Evolutionary conservation across 768 basidiomycete species (phyloP).

Genomic region (Saitozyma sp.): DNA sequence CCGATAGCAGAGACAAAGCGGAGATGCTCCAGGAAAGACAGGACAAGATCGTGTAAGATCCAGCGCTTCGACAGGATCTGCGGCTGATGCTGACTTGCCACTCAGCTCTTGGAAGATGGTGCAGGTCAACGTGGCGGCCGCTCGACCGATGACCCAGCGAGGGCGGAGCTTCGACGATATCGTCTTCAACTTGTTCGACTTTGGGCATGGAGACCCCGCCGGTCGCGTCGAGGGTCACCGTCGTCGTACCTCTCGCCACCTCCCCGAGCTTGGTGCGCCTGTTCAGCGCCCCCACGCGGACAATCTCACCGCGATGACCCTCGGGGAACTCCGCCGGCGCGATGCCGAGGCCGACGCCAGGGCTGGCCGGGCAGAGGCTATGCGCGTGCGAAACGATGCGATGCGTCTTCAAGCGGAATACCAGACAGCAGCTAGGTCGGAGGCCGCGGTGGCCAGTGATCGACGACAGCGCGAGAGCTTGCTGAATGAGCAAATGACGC

Average conservation of each 20-base stretch:
- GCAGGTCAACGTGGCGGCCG: slow-evolving; percentile 14
- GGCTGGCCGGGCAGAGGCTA: slow-evolving; percentile 16
- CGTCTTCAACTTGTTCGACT: slow-evolving; percentile 27
- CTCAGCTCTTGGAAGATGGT: slow-evolving; percentile 34
- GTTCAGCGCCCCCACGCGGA: slow-evolving; percentile 2
- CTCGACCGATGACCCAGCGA: slow-evolving; percentile 6
- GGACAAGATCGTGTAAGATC: slow-evolving; percentile 35
- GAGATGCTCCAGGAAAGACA: slow-evolving; percentile 30
- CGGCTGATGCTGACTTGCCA: neutral
- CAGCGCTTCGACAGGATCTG: neutral
- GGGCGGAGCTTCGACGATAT: slow-evolving; percentile 26
- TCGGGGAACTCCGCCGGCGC: slow-evolving; percentile 17
- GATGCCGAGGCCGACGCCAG: slow-evolving; percentile 25
- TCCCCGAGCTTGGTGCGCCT: slow-evolving; percentile 31
- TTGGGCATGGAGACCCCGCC: slow-evolving; percentile 9
- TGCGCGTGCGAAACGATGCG: slow-evolving; percentile 13
- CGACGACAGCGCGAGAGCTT: too few species aligned
- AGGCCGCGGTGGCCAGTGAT: too few species aligned
- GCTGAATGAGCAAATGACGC: too few species aligned
- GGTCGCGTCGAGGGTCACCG: slow-evolving; percentile 11
- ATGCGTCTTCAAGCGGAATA: too few species aligned
- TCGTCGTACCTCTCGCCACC: slow-evolving; percentile 34
- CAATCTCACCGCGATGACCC: slow-evolving; percentile 6
- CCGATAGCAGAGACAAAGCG: slow-evolving; percentile 24
- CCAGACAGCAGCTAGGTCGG: too few species aligned